Evolutionary conservation across 306 rosid species (phyloP).

Genomic region (Cucumis melo): DNA sequence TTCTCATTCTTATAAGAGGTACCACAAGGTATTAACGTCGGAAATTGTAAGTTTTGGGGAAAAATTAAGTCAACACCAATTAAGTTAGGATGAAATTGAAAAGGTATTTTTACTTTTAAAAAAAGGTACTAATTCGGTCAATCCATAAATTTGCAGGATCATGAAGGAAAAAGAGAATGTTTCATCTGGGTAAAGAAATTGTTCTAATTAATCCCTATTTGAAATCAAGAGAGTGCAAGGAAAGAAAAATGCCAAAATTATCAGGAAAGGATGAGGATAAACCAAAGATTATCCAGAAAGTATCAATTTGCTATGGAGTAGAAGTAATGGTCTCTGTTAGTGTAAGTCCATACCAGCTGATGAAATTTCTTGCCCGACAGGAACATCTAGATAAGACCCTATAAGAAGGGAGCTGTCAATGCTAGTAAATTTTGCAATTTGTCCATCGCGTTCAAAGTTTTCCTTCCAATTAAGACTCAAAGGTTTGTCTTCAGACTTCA

Average conservation of each 20-base stretch:
- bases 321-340: not conserved
- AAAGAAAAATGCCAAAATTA: not conserved
- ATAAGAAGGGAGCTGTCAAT: conserved; percentile 48
- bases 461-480: conserved; percentile 62
- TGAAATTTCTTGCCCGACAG: conserved; percentile 84
- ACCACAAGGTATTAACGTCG: not conserved
- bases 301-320: not conserved
- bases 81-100: not conserved
- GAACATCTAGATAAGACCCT: conserved; percentile 78
- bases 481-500: conserved; percentile 79
- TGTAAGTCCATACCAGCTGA: conserved; percentile 47
- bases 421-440: conserved; percentile 28
- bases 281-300: not conserved
- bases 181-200: not conserved
- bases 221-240: not conserved
- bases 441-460: conserved; percentile 61
- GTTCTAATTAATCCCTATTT: not conserved
- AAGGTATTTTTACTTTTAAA: not conserved
- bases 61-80: not conserved
- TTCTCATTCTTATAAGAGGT: not conserved
- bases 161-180: not conserved
- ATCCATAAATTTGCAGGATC: not conserved
- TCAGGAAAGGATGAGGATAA: not conserved
- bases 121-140: not conserved
- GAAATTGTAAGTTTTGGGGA: not conserved